Evolutionary conservation across 805 yeast genomes (phyloP), one percentile per base, ranked within the genome.

Genomic region (Vanderwaltozyma verrucispora): DNA sequence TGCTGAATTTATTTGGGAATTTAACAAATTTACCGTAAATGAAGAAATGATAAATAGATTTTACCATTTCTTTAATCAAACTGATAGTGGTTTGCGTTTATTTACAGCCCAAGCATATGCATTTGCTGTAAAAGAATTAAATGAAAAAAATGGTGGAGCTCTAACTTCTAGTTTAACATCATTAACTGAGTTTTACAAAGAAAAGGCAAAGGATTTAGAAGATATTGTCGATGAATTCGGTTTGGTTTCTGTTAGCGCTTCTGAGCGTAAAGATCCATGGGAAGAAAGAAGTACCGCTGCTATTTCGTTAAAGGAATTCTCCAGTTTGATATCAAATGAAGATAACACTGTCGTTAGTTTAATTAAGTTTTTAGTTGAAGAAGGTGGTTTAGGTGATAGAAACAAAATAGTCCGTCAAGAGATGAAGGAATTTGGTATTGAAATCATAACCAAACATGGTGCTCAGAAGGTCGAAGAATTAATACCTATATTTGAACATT

Each of bases 381-480:
- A 68, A 34, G 69, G 71, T 32, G 83, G 89, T 1, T 64, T 87
- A 30, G 87, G 85, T 21, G 97, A 88, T 53, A 68, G 71, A 40
- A 82, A 83, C 41, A 62, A 71, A 0, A 60, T 74, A 36, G 95
- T 86, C 4, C 73, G 92, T 37, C 82, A 77, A 43, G 94, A 83
- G 53, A 69, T 87, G 55, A 87, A 85, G 51, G 89, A 81, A 38
- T 92, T 96, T n/a, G 97, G 95, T 35, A 69, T 84, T 40, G 75
- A 70, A 29, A 68, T 85, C 25, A 75, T 92, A 37, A 70, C 77
- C 30, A 51, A 55, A 1, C 80, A 78, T 46, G 96, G 95, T 16
- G 67, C 72, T 17, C 52, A 60, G 4, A 67, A 70, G 38, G 80
- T 87, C n/a, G 94, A 86, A 53, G 62, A 65, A 2, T 67, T 92